A percentile compares a stretch with the other conserved stretches of the same genome.
Evolutionary conservation across 495 filamentous ascomycete genomes (phyloP).

Genomic region (Hyaloscypha hepaticicola): DNA sequence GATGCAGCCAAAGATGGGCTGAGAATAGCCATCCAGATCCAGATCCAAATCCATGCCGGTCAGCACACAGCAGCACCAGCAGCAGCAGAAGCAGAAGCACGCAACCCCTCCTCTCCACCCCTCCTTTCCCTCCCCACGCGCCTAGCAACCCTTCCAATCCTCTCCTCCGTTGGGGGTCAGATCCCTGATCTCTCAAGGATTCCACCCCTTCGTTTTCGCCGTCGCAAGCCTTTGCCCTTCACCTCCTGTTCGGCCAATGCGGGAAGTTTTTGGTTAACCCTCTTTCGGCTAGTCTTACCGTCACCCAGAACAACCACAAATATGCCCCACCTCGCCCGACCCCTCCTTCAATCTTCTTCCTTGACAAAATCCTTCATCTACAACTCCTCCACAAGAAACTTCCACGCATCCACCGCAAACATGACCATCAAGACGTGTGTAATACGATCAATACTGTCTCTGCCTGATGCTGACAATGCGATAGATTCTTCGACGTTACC

Average conservation of each 20-base stretch:
- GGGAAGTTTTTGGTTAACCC: background rate
- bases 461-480: slow-evolving; percentile 11
- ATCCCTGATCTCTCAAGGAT: background rate
- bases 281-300: background rate
- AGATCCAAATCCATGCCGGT: background rate
- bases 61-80: background rate
- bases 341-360: slow-evolving; percentile 6
- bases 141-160: background rate
- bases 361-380: slow-evolving; percentile 16
- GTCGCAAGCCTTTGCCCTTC: background rate
- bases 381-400: slow-evolving; percentile 36
- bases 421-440: slow-evolving; percentile 60
- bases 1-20: background rate
- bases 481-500: slow-evolving; percentile 60
- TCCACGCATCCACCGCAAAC: slow-evolving; percentile 60
- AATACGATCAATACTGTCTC: background rate
- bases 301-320: background rate
- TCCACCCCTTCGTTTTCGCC: background rate
- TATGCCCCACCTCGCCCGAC: slow-evolving; percentile 13
- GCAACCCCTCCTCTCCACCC: slow-evolving; percentile 7
- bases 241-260: background rate
- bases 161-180: background rate
- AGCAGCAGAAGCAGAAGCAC: background rate
- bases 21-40: background rate
- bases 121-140: background rate